Evolutionary conservation across 495 filamentous ascomycete genomes (phyloP).

Genomic region (Aeminium ludgeri): DNA sequence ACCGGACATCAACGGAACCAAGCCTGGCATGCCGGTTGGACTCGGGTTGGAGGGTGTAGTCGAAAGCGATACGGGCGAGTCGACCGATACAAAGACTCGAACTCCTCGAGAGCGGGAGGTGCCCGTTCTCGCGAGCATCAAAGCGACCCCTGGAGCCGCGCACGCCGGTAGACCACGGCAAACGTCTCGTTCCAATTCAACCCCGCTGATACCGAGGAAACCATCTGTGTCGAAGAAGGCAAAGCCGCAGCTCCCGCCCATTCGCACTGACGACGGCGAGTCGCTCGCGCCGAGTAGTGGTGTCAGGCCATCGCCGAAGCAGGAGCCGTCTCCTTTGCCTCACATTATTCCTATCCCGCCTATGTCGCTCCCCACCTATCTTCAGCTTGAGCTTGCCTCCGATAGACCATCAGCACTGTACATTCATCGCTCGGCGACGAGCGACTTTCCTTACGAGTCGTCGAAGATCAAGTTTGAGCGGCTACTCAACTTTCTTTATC

Average conservation of each 20-base stretch:
- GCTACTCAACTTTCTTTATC: slow-evolving; percentile 70
- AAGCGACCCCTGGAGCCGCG: slow-evolving; percentile 10
- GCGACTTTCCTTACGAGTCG: slow-evolving; percentile 82
- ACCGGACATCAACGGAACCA: neutral
- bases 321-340: slow-evolving; percentile 44
- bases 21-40: neutral
- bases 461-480: slow-evolving; percentile 90
- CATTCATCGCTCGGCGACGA: slow-evolving; percentile 55
- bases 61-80: neutral
- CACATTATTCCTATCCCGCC: slow-evolving; percentile 64
- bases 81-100: neutral
- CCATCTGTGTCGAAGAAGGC: slow-evolving; percentile 20
- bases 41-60: neutral
- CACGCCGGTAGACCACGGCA: slow-evolving; percentile 16
- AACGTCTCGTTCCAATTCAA: slow-evolving; percentile 22
- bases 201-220: slow-evolving; percentile 25
- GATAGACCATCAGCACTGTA: slow-evolving; percentile 72
- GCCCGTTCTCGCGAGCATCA: slow-evolving; percentile 11
- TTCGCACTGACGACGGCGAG: slow-evolving; percentile 9
- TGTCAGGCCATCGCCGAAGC: slow-evolving; percentile 7
- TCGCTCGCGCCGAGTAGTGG: neutral
- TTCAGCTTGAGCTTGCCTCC: slow-evolving; percentile 75
- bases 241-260: slow-evolving; percentile 6
- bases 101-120: neutral
- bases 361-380: slow-evolving; percentile 69